Evolutionary conservation across 2,329 filamentous ascomycete species (phyloP), one percentile per base, ranked within the genome.

Genomic region (Aspergillus chevalieri): DNA sequence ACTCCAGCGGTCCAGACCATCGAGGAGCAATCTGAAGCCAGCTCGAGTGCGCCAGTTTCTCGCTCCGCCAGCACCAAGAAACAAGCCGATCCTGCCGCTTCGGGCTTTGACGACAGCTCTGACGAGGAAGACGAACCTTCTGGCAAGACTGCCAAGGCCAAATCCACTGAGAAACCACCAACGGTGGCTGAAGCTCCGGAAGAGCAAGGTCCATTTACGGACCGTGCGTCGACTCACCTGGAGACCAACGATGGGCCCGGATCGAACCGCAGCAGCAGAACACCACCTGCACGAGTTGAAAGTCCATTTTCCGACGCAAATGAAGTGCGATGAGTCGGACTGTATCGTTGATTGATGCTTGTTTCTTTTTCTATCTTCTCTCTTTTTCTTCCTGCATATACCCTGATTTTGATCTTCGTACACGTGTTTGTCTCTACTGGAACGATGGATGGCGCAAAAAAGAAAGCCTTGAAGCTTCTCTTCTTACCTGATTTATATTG

Each of bases 301-400:
- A 74, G 71, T 51, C 72, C 72, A 4, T 74, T 74, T 54, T 72
- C 70, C 14, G 72, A 74, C 51, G 64, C 62, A 15, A 70, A 74
- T 54, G 72, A 74, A 58, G 62, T 74, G 41, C 65, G 66, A 67
- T 67, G 49, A 65, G 47, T 39, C 15, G 28, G 12, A 47, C 7
- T 30, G 10, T 30, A 42, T 38, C 12, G 30, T 52, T 39, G 36
- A 53, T 45, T 39, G 42, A 46, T 41, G 45, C 46, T 38, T 17
- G 17, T 22, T 41, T 47, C 7, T n/a, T 19, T 38, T 38, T 3
- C 12, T 17, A 49, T 50, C 46, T 51, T 49, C 47, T 54, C 38
- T 43, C 50, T 47, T 50, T 45, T 48, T 42, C 30, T 47, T 50
- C 42, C 34, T 10, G 34, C 17, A 19, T n/a, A n/a, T 15, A 15